Evolutionary conservation across 345 rosid genomes (phyloP), one percentile per base, ranked within the genome.

Genomic region (Hevea brasiliensis): DNA sequence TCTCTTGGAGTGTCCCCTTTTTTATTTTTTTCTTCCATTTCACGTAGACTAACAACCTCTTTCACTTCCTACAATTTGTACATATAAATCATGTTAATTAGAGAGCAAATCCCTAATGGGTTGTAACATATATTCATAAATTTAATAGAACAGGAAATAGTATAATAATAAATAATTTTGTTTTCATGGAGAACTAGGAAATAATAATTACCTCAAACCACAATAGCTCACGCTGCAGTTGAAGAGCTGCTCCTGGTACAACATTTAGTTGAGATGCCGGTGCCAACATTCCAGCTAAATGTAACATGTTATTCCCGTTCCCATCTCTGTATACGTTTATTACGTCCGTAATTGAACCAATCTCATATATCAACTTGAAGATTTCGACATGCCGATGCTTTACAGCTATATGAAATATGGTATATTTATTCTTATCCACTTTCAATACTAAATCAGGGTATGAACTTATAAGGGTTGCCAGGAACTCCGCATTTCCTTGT

Each of bases 401-500:
- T 18, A 76, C 54, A 24, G 80, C 74, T 3, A 67, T n/a, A 17
- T 68, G 80, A 64, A 80, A 80, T 57, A 80, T 80, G 70, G 75
- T 78, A 42, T 72, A 66, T 42, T 67, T 72, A 41, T 80, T 67
- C 58, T 80, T 64, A 42, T 82, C 81, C 11, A 78, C 81, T 66
- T 54, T 76, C 79, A 82, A 85, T 21, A 82, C 61, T 27, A 85
- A 54, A 32, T 78, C 83, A 44, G 85, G 86, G 71, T 76, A 70
- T 29, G 63, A 18, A 4, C 10, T 21, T 12, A 79, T 66, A 8
- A 84, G 79, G 55, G 71, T 44, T 17, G 37, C 61, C 53, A 85
- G 63, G 67, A 85, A 71, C 70, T 85, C 84, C 23, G 78, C 51
- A 32, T 75, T 83, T 47, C 88, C 88, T 2, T 58, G 35, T 45